Evolutionary conservation across 1,284 basidiomycete species (phyloP).

Genomic region (Cryptococcus sp.): DNA sequence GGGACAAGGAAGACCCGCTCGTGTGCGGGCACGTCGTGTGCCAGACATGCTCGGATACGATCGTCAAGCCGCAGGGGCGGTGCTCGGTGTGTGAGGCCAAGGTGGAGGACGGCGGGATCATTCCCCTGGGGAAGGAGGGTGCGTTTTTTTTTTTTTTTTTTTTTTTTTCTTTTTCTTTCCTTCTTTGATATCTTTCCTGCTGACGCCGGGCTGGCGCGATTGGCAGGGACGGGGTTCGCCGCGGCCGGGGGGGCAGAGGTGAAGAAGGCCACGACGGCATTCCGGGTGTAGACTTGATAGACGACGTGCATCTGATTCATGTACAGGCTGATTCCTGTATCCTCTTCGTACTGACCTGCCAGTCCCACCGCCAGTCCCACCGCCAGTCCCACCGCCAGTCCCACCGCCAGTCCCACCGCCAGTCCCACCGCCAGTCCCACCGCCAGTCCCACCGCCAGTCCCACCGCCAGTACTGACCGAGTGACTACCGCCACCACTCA

Average conservation of each 20-base stretch:
- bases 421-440: no score
- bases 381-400: no score
- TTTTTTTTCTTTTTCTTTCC: no score
- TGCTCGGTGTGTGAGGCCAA: conserved; percentile 75
- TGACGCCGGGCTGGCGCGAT: conserved; percentile 2
- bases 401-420: no score
- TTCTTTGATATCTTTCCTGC: not conserved
- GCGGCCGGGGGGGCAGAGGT: conserved; percentile 84
- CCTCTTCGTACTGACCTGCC: not conserved
- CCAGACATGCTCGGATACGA: conserved; percentile 76
- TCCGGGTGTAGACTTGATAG: conserved; percentile 38
- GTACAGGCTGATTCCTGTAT: not conserved
- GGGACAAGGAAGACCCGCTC: conserved; percentile 35
- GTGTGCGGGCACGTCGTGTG: conserved; percentile 79
- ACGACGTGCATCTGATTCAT: not conserved
- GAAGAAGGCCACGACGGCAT: conserved; percentile 36
- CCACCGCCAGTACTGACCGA: no score
- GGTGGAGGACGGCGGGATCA: conserved; percentile 47
- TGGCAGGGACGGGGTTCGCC: conserved; percentile 78
- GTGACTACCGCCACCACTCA: no score
- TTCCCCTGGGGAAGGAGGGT: conserved; percentile 68
- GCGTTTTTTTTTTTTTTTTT: conserved; percentile 34
- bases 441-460: no score
- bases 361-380: no score
- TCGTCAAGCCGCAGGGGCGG: conserved; percentile 67